phyloP scores from a whole-genome alignment of 176 grass and related monocot species.

The Eragrostis curvula region DNA sequence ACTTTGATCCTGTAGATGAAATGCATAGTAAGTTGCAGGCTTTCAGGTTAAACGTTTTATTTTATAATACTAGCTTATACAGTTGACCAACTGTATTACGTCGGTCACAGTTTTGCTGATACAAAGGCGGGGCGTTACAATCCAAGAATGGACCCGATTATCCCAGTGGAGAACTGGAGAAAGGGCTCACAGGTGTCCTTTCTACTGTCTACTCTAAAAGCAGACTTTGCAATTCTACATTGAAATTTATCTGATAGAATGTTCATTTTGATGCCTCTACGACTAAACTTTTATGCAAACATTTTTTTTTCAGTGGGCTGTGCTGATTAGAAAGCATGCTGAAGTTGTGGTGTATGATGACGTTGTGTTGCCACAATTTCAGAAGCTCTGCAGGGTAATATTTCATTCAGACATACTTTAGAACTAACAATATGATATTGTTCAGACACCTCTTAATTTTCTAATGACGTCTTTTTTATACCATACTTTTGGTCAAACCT shows the following conservation, averaged over 20 bases:
- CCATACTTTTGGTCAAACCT: neutral
- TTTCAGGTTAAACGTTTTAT: slow-evolving; percentile 30
- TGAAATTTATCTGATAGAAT: neutral
- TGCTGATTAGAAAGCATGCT: slow-evolving; percentile 96
- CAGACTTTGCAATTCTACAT: neutral
- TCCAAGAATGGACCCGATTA: slow-evolving; percentile 93
- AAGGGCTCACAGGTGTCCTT: slow-evolving; percentile 94
- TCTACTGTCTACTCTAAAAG: slow-evolving; percentile 1
- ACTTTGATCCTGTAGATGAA: slow-evolving; percentile 12
- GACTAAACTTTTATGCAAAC: slow-evolving; percentile 17
- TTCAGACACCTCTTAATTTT: slow-evolving; percentile 11
- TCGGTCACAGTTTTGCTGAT: slow-evolving; percentile 91
- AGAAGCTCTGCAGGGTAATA: slow-evolving; percentile 86
- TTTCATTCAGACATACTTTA: slow-evolving; percentile 36
- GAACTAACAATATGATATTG: slow-evolving; percentile 10
- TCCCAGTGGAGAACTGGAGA: slow-evolving; percentile 89
- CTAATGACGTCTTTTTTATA: slow-evolving; percentile 1
- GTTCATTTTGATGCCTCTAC: slow-evolving; percentile 29
- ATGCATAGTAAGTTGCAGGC: slow-evolving; percentile 8
- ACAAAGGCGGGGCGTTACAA: slow-evolving; percentile 94
- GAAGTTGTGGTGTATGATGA: slow-evolving; percentile 83
- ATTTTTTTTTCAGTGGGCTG: slow-evolving; percentile 71
- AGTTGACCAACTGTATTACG: slow-evolving; percentile 51
- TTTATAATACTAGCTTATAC: slow-evolving; percentile 27
- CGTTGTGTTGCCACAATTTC: slow-evolving; percentile 74